Percentiles rank a stretch among this genome's conserved stretches.
These are phyloP conservation scores for Cladosporium velox DNA, from an alignment of 2,329 filamentous ascomycete genomes.

Conservation along the genomic window DNA sequence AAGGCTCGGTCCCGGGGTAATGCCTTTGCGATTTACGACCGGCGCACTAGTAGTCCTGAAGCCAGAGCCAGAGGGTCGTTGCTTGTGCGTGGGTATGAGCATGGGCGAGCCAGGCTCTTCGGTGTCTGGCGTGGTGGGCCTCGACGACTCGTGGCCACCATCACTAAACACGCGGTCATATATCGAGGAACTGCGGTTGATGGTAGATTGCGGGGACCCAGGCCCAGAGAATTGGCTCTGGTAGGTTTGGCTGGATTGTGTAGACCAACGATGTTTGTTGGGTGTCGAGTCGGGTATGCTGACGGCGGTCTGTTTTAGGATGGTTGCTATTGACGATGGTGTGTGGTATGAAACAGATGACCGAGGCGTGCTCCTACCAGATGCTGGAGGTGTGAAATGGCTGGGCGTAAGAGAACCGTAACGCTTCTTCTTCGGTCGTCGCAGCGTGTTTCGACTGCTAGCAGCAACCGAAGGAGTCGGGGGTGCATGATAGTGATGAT, in stretches of 20 bases:
- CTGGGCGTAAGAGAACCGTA: conserved; percentile 60
- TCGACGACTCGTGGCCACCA: conserved; percentile 63
- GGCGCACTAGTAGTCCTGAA: conserved; percentile 31
- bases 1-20: conserved; percentile 12
- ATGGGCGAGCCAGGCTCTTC: conserved; percentile 59
- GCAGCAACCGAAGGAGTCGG: conserved; percentile 32
- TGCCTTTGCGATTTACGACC: conserved; percentile 23
- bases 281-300: conserved; percentile 56
- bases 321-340: conserved; percentile 55
- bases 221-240: conserved; percentile 68
- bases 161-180: conserved; percentile 72
- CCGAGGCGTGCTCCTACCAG: conserved; percentile 40
- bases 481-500: conserved; percentile 86
- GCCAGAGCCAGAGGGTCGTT: conserved; percentile 54
- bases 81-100: conserved; percentile 62
- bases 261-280: conserved; percentile 61
- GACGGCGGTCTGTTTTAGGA: conserved; percentile 64
- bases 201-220: conserved; percentile 76
- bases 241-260: conserved; percentile 61
- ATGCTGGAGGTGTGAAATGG: conserved; percentile 45
- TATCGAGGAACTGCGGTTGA: conserved; percentile 66
- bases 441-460: conserved; percentile 38
- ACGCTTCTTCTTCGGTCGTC: conserved; percentile 69
- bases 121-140: conserved; percentile 80
- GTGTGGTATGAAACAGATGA: conserved; percentile 44